Evolutionary conservation across 2,329 filamentous ascomycete genomes (phyloP), one percentile per base, ranked within the genome.

Genomic region (Colletotrichum tabaci): DNA sequence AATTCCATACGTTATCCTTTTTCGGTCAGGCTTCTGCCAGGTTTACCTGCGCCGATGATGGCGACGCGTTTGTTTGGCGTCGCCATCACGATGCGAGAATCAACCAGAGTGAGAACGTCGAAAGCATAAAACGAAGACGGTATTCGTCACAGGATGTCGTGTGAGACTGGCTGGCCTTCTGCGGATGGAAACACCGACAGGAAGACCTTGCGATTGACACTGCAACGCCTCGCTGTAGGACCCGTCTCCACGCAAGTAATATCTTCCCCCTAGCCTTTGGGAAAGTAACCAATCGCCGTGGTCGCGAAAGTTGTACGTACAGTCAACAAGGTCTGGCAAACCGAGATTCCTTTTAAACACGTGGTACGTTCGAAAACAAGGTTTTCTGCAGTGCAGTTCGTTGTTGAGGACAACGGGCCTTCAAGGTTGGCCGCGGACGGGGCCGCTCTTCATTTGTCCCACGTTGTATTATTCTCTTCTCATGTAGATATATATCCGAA

Each of bases 11-110:
- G 30, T 10, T 10, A 9, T 35, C 8, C 10, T 8, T 3, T 10
- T 12, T 35, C 23, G 13, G 21, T 66, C 23, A 40, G 15, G 16
- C 10, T 12, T 3, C 23, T 21, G 42, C 18, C 8, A 18, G 2
- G 42, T 60, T 60, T 72, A 77, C 76, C 76, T 58, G 75, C 75
- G 60, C 76, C 76, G 46, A 77, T 65, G 44, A 77, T 70, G 46
- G 76, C 76, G 38, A 77, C 72, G 50, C 74, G 67, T 44, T 72
- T 74, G 21, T n/a, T 35, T 9, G 18, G 46, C 16, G 61, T 16
- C 13, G 55, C 30, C 47, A 62, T 61, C 21, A 50, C 42, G n/a
- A n/a, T 21, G 35, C n/a, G 35, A 15, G n/a, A 40, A 23, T 21
- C 30, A 9, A 35, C 30, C 30, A 35, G n/a, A 10, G 35, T 38